A percentile compares a stretch with the other conserved stretches of the same genome.
Conservation (phyloP, 176 grass and related monocot species). For the Oryza nivara region DNA sequence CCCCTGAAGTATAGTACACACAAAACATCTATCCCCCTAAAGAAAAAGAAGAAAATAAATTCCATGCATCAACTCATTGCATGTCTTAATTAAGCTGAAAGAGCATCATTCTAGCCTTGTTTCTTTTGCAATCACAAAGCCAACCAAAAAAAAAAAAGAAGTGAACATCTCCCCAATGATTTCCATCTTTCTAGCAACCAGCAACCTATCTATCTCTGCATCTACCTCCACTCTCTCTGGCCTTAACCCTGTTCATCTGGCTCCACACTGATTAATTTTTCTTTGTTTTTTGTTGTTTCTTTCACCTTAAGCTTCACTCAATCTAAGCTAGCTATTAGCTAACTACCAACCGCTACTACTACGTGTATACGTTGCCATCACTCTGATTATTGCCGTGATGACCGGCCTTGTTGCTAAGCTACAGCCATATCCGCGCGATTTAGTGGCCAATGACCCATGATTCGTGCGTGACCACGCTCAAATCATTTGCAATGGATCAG, state of each 20-base stretch:
- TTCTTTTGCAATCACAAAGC: slow-evolving; percentile 33
- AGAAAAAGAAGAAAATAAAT: background rate
- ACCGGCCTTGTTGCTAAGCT: background rate
- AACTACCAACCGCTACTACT: slow-evolving; percentile 39
- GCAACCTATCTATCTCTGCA: background rate
- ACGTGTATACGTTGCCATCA: background rate
- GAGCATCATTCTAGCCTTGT: slow-evolving; percentile 44
- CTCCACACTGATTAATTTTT: background rate
- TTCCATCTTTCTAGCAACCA: background rate
- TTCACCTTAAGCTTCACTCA: slow-evolving; percentile 43
- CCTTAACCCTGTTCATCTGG: background rate
- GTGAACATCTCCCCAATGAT: background rate
- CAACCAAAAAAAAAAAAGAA: background rate
- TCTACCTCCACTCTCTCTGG: background rate
- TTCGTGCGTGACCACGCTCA: slow-evolving; percentile 15
- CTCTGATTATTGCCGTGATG: background rate
- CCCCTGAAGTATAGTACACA: background rate
- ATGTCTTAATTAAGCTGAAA: background rate
- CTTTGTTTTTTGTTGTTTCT: background rate
- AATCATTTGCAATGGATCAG: slow-evolving; percentile 31
- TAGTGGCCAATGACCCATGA: slow-evolving; percentile 13
- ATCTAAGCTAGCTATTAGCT: slow-evolving; percentile 8
- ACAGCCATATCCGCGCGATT: slow-evolving; percentile 18
- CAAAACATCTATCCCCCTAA: background rate
- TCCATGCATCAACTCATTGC: background rate